Evolutionary conservation across 1,284 basidiomycete genomes (phyloP), one percentile per base, ranked within the genome.

Genomic region (Meripilus lineatus): DNA sequence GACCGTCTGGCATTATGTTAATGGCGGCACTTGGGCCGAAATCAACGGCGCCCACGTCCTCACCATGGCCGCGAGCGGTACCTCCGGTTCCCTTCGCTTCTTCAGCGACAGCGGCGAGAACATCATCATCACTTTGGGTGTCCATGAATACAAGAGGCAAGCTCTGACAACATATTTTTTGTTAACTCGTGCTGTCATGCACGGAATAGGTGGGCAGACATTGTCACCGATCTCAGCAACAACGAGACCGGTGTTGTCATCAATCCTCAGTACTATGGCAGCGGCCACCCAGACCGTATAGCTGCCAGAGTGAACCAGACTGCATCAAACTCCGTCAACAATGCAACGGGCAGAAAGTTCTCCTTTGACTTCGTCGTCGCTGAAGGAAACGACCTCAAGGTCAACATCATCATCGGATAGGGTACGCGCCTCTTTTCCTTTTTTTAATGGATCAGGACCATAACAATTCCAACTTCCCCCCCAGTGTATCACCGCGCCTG

Each of bases 151-250:
- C 52, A 59, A 58, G 47, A 55, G 61, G 17, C n/a, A n/a, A n/a
- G n/a, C n/a, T n/a, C n/a, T n/a, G n/a, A n/a, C n/a, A n/a, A n/a
- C n/a, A n/a, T n/a, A n/a, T n/a, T n/a, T n/a, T n/a, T n/a, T n/a
- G n/a, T n/a, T n/a, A n/a, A n/a, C n/a, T n/a, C n/a, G n/a, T n/a
- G n/a, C n/a, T n/a, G n/a, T n/a, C n/a, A n/a, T n/a, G n/a, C n/a
- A n/a, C n/a, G n/a, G n/a, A n/a, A n/a, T n/a, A n/a, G n/a, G n/a
- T 71, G 70, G 69, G 53, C 59, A 45, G 69, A 70, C 48, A 55
- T 69, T 41, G 56, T 65, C 42, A 57, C 61, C 7, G 52, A 60
- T 45, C 56, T 66, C 34, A 26, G 24, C 1, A 10, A 42, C 4
- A 38, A 42, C 3, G 32, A 63, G 22, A 66, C 65, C 1, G 63